Evolutionary conservation across 441 rosid species (phyloP).

Genomic region (Euphorbia schlechtendalii): DNA sequence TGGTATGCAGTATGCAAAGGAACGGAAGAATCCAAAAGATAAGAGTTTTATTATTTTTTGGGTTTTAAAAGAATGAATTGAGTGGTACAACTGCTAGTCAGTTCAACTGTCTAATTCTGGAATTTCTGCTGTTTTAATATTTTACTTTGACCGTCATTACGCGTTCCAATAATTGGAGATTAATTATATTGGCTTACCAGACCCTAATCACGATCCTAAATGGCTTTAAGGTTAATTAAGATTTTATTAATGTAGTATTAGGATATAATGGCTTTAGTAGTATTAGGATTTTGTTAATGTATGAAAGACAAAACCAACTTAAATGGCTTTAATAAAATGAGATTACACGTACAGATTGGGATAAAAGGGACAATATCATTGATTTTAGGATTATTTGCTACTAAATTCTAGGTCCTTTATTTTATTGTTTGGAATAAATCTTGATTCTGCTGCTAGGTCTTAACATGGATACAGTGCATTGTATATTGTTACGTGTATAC

Average conservation of each 20-base stretch:
- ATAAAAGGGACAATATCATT: constrained; percentile 13
- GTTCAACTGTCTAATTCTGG: constrained; percentile 4
- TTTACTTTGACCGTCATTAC: constrained; percentile 18
- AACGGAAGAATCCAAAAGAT: constrained; percentile 15
- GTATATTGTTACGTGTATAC: background rate
- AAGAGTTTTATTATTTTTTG: background rate
- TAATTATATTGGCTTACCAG: constrained; percentile 6
- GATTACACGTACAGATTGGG: constrained; percentile 15
- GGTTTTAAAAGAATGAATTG: constrained; percentile 14
- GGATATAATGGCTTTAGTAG: too few relatives aligned
- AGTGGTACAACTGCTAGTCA: constrained; percentile 15
- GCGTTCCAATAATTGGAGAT: constrained; percentile 16
- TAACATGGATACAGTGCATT: constrained; percentile 1
- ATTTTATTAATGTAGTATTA: background rate
- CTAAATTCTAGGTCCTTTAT: constrained; percentile 17
- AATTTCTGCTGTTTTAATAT: constrained; percentile 7
- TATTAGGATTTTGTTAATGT: background rate
- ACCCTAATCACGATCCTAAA: constrained; percentile 28
- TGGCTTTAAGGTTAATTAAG: constrained; percentile 7
- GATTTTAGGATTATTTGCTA: constrained; percentile 19
- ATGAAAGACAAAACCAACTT: background rate
- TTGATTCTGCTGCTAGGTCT: constrained; percentile 11
- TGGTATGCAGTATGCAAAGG: constrained; percentile 12
- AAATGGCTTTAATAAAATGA: constrained; percentile 6
- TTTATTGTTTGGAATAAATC: constrained; percentile 15